Evolutionary conservation across 768 basidiomycete species (phyloP).

Genomic region (Boletus subparvulus): DNA sequence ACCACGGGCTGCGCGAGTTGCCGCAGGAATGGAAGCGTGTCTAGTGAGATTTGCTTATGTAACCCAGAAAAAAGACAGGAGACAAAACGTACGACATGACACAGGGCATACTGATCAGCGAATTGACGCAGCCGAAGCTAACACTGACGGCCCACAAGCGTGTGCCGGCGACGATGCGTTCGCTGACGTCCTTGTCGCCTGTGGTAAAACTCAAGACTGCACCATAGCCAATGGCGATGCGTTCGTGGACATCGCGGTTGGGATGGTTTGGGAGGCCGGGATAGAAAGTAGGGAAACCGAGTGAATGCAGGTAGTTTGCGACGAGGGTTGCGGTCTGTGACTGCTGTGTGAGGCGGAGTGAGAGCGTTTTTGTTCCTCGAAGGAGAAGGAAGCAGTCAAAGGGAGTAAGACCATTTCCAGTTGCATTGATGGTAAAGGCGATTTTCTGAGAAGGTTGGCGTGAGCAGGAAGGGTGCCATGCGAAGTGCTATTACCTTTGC

Average conservation of each 20-base stretch:
- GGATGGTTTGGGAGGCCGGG: conserved; percentile 86
- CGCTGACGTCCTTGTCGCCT: conserved; percentile 85
- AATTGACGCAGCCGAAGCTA: conserved; percentile 97
- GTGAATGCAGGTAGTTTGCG: conserved; percentile 76
- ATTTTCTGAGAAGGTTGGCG: conserved; percentile 56
- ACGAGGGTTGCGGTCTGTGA: conserved; percentile 80
- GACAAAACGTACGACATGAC: conserved; percentile 89
- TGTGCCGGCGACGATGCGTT: conserved; percentile 89
- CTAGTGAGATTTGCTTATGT: conserved; percentile 31
- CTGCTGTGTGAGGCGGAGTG: conserved; percentile 94
- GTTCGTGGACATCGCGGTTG: conserved; percentile 82
- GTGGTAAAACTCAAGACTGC: conserved; percentile 96
- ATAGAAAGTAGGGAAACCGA: conserved; percentile 91
- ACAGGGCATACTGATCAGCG: conserved; percentile 98
- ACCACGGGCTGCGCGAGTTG: conserved; percentile 92
- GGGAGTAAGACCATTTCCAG: conserved; percentile 92
- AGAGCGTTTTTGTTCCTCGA: conserved; percentile 93
- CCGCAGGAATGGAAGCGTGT: conserved; percentile 96
- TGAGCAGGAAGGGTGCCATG: background rate
- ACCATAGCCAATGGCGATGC: conserved; percentile 88
- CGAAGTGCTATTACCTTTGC: conserved; percentile 56
- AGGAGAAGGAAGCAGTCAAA: conserved; percentile 97
- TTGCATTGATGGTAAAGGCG: conserved; percentile 87
- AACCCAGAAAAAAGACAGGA: background rate
- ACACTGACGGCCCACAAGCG: conserved; percentile 97